These are phyloP conservation scores for Globisporangium orthogonon DNA, from an alignment of 352 stramenopile genomes.

Conservation along the genomic window DNA sequence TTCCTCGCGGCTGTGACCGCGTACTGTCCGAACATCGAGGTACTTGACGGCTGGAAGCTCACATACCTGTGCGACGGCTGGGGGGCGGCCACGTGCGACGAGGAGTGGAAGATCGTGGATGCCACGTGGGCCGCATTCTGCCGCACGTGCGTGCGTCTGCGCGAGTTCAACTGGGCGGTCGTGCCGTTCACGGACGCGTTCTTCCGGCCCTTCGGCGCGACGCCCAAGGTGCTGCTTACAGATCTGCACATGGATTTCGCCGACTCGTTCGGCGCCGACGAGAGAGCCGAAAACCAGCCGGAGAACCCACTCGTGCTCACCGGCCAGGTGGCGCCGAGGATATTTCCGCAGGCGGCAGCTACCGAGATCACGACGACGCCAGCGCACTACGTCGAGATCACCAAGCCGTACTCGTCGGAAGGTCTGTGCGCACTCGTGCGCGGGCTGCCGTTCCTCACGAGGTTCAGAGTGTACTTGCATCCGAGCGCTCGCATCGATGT, in stretches of 20 bases:
- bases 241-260: constrained; percentile 36
- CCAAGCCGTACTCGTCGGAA: constrained; percentile 22
- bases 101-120: constrained; percentile 1
- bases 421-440: constrained; percentile 25
- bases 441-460: constrained; percentile 26
- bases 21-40: constrained; percentile 44
- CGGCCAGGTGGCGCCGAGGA: not conserved
- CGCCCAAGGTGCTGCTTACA: constrained; percentile 29
- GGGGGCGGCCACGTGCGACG: not conserved
- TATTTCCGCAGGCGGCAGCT: not conserved
- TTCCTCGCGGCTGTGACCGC: constrained; percentile 35
- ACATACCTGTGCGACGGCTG: constrained; percentile 16
- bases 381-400: constrained; percentile 10
- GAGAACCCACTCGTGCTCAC: not conserved
- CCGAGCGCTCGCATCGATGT: constrained; percentile 27
- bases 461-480: constrained; percentile 32
- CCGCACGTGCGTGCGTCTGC: constrained; percentile 16
- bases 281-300: not conserved
- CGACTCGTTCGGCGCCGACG: constrained; percentile 14
- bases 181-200: constrained; percentile 30
- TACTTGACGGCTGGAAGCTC: constrained; percentile 54
- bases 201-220: constrained; percentile 19
- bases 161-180: constrained; percentile 21
- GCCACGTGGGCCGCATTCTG: constrained; percentile 23
- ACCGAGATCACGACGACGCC: not conserved